A percentile compares a stretch with the other conserved stretches of the same genome.
Conservation (phyloP, 75 land plant genomes). For the Sequoiadendron giganteum region DNA sequence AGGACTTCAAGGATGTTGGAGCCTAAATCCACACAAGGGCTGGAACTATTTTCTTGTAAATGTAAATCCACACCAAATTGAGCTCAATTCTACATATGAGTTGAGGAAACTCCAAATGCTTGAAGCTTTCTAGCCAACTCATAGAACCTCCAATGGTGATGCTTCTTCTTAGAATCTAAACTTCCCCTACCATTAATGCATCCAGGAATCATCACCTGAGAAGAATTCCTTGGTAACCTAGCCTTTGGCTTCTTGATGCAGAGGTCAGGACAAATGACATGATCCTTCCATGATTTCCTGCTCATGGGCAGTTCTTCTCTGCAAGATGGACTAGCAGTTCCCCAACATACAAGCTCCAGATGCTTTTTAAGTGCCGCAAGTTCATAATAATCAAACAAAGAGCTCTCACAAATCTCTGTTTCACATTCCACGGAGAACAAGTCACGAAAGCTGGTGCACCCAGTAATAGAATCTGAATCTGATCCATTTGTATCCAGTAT, state of each 20-base stretch:
- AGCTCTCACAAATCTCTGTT: not conserved
- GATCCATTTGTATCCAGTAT: not conserved
- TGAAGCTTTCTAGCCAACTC: conserved; percentile 2
- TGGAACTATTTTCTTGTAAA: not conserved
- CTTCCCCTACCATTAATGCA: not conserved
- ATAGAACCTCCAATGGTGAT: not conserved
- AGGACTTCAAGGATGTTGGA: not conserved
- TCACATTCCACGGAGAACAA: not conserved
- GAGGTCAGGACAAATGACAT: not conserved
- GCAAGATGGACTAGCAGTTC: not conserved
- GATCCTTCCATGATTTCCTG: conserved; percentile 3
- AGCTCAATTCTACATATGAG: not conserved
- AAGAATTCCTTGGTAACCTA: not conserved
- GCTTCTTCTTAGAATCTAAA: not conserved
- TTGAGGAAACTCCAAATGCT: not conserved
- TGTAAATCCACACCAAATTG: too few species aligned
- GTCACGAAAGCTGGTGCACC: not conserved
- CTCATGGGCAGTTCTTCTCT: not conserved
- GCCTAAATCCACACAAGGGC: not conserved
- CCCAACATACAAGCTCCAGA: not conserved
- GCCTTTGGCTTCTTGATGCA: not conserved
- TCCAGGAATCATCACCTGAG: not conserved
- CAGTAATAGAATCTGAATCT: not conserved
- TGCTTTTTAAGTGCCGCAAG: not conserved
- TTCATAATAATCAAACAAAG: not conserved